Base-by-base conservation (phyloP, 345 rosid genomes). In the Punica granatum region DNA sequence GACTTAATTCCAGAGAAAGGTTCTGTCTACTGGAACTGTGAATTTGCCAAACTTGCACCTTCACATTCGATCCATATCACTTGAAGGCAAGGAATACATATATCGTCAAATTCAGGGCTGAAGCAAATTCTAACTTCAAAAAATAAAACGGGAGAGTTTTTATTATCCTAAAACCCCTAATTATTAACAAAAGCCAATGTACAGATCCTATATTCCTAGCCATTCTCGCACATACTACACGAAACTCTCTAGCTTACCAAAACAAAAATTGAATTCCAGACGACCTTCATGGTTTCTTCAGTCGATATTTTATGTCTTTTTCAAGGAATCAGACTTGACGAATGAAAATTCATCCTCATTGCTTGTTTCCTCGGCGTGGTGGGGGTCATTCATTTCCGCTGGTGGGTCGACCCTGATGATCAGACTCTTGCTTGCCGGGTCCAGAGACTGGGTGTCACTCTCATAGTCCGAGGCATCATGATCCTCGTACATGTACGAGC, bases 381-480 rank as follows among this genome's bases (percentile, higher is more conserved):
- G 76, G 23, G 70, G 63, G 54, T 77, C 84, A 30, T 44, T 74
- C 1, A 75, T 60, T 67, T 78, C 84, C 1, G 70, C 66, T 11
- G 72, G 70, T n/a, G 3, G 67, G 43, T 84, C 88, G 51, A 76
- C 81, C 64, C 69, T 75, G 34, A 80, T 53, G 37, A 78, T 72
- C 66, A 80, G 80, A 68, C 74, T 78, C 58, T 64, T 10, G 0
- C 71, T 63, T 12, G 84, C 59, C 14, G 85, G 53, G 16, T 56
- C 61, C 0, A 86, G 96, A 32, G 92, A 81, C 72, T 81, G 73
- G 21, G 85, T 70, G 34, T 88, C 90, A 3, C 79, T 80, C 65
- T 94, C 99, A 21, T 66, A 68, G 75, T 91, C 96, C 1, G 95
- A 87, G 64, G 67, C 37, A 3, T 85, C 89, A 19, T 64, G 77